Conservation (phyloP, 164 flowering plant genomes). For the Nymphaea colorata region DNA sequence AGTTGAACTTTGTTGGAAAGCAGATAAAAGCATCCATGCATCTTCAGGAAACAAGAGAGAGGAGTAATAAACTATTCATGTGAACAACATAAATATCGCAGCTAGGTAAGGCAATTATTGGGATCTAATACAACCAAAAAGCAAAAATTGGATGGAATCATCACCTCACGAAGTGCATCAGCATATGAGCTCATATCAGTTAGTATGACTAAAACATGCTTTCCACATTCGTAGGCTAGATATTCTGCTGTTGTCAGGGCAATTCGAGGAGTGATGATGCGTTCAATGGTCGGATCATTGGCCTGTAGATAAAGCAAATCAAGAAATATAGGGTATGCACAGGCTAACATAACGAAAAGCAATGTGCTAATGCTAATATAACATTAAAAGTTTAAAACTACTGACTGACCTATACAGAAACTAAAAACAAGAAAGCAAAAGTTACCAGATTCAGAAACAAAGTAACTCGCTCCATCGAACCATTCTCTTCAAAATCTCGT, state of each 20-base stretch:
- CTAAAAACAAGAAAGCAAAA: not conserved
- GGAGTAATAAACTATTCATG: no score
- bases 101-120: no score
- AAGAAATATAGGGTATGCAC: not conserved
- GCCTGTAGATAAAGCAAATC: constrained; percentile 40
- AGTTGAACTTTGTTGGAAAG: not conserved
- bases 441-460: constrained; percentile 85
- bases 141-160: not conserved
- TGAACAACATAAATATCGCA: no score
- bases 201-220: constrained; percentile 90
- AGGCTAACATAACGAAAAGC: not conserved
- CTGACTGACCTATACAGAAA: not conserved
- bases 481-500: constrained; percentile 99
- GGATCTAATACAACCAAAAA: no score
- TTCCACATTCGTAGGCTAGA: constrained; percentile 97
- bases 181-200: constrained; percentile 99
- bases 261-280: constrained; percentile 92
- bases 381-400: no score
- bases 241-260: constrained; percentile 97
- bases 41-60: not conserved
- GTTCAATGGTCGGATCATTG: constrained; percentile 96
- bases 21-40: not conserved
- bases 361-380: no score
- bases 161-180: constrained; percentile 98
- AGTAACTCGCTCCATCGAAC: constrained; percentile 98